These are phyloP conservation scores for Tuber borchii DNA, from an alignment of 495 filamentous ascomycete genomes.

Conservation along the genomic window DNA sequence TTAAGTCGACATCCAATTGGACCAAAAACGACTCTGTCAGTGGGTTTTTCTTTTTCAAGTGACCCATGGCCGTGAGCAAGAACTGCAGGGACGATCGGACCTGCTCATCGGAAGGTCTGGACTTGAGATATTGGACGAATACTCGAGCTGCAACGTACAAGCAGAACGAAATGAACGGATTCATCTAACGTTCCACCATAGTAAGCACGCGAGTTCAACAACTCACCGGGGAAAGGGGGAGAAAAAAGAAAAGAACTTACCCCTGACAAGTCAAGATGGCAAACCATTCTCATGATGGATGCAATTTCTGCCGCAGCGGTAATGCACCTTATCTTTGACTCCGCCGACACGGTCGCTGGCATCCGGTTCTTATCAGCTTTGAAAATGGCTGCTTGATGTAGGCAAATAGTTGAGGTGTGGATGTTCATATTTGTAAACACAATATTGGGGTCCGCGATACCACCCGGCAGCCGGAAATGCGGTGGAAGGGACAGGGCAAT, in stretches of 20 bases:
- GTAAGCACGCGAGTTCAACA: slow-evolving; percentile 9
- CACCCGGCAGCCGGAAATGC: slow-evolving; percentile 73
- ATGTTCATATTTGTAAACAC: slow-evolving; percentile 96
- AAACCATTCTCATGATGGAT: slow-evolving; percentile 93
- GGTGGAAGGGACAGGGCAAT: slow-evolving; percentile 75
- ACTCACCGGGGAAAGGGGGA: background rate
- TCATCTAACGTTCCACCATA: slow-evolving; percentile 58
- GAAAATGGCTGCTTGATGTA: slow-evolving; percentile 96
- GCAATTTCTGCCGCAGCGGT: slow-evolving; percentile 90
- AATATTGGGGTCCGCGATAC: slow-evolving; percentile 72
- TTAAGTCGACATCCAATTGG: slow-evolving; percentile 83
- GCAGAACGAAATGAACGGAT: slow-evolving; percentile 92
- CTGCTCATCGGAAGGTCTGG: slow-evolving; percentile 73
- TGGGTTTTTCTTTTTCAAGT: slow-evolving; percentile 79
- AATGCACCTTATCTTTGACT: slow-evolving; percentile 89
- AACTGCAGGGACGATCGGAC: slow-evolving; percentile 80
- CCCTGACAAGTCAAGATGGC: slow-evolving; percentile 74
- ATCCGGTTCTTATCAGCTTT: slow-evolving; percentile 88
- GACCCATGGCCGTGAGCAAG: slow-evolving; percentile 79
- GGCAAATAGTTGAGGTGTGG: slow-evolving; percentile 90
- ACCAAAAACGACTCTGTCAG: slow-evolving; percentile 92
- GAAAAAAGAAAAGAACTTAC: slow-evolving; percentile 52
- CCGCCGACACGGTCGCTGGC: slow-evolving; percentile 66
- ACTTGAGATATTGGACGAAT: slow-evolving; percentile 92
- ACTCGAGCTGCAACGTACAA: slow-evolving; percentile 91